Evolutionary conservation across 1,284 basidiomycete species (phyloP), one percentile per base, ranked within the genome.

Genomic region (Erythrobasidium hasegawianum): DNA sequence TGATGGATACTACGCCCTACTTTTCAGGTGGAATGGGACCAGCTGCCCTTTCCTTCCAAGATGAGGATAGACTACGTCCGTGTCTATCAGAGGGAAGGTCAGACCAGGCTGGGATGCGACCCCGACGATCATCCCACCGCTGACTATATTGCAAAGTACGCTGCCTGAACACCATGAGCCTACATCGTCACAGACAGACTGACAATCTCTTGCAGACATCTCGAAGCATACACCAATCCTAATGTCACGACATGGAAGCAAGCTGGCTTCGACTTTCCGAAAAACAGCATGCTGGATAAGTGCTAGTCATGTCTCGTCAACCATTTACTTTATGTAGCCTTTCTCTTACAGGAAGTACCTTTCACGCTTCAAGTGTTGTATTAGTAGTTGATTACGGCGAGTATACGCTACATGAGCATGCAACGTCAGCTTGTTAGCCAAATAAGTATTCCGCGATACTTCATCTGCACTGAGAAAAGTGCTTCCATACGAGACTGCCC

Each of bases 31-130:
- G 64, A 61, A 14, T 39, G 57, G 26, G 57, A 61, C n/a, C 33
- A 27, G n/a, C 41, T 67, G 11, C 33, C 57, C 18, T 91, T 89
- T 79, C 90, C 90, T 0, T 81, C 81, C 1, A 81, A 79, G 8
- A 87, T 93, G 87, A 78, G 80, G 26, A 79, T 95, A 60, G 90
- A 96, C 74, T 95, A 86, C 78, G 83, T 94, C 49, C 83, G 91
- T 8, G 86, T 72, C 11, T 73, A 71, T 27, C 72, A 74, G 40
- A 50, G 67, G 9, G 67, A 70, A 50, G 77, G 83, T 60, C 75
- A 81, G 9, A 83, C 86, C 60, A 89, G 88, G 75, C 81, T 90
- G 40, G 89, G 90, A 1, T 95, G 92, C 74, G 87, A 91, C 73
- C 91, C 91, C 1, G 76, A 79, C 20, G 83, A 84, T 57, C 87